Evolutionary conservation across 768 basidiomycete species (phyloP), one percentile per base, ranked within the genome.

Genomic region (Mycena chlorophos): DNA sequence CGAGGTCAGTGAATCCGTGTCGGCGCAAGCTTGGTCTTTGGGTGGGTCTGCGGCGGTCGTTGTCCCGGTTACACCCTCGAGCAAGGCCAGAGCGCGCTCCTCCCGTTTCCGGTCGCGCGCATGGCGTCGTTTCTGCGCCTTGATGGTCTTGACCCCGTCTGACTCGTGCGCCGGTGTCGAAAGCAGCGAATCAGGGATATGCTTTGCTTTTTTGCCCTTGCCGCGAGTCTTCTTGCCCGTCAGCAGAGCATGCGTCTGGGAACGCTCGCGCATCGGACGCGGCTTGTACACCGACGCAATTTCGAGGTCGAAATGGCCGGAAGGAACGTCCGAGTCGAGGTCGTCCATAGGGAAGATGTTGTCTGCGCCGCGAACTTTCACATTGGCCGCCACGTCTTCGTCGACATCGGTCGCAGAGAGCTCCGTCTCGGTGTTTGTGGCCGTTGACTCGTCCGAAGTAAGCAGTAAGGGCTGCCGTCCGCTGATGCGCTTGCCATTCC

Each of bases 221-320:
- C 12, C 51, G 57, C 64, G 70, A 49, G 71, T 77, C 62, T 40
- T 68, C 71, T 79, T 76, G 10, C 66, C 63, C 3, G 69, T 68
- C n/a, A 62, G 63, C 3, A 64, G 55, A 58, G 54, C 64, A 54
- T 71, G 65, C 22, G 65, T 51, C 49, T 68, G 66, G 34, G 70
- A 71, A 63, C 68, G 72, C 60, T 66, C 65, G 51, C 81, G 84
- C 60, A 80, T 71, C 2, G 87, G 87, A 1, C 85, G 81, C 1
- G 88, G 88, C 62, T 90, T 89, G 73, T 82, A 89, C 10, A 91
- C 89, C 2, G 83, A 77, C 2, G 80, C 72, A 46, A 90, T 88
- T 64, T 87, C 86, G 54, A 91, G 78, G 65, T 83, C 82, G 50
- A 85, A 69, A 17, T 75, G 66, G 55, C 78, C 71, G 3, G 66